Percentiles rank a stretch among this genome's conserved stretches.
phyloP scores from a whole-genome alignment of 1,284 basidiomycete species.

The Cryptococcus floricola region DNA sequence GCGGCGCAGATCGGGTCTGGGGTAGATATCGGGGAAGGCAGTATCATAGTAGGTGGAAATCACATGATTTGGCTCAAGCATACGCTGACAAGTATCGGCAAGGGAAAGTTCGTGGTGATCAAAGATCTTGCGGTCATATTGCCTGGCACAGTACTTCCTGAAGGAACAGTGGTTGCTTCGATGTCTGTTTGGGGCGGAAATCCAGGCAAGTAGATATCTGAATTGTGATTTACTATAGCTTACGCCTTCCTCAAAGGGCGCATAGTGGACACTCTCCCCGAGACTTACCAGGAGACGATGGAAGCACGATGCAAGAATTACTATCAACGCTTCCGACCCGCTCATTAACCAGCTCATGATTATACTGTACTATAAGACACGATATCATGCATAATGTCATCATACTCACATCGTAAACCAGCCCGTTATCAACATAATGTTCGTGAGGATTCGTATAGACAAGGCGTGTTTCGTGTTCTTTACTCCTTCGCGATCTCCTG shows the following conservation, averaged over 20 bases:
- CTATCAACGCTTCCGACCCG: conserved; percentile 62
- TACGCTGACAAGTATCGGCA: background rate
- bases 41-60: conserved; percentile 69
- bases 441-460: background rate
- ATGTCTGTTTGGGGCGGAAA: conserved; percentile 82
- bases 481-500: conserved; percentile 3
- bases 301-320: conserved; percentile 73
- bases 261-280: conserved; percentile 78
- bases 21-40: conserved; percentile 92
- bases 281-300: conserved; percentile 78
- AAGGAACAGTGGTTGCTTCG: conserved; percentile 88
- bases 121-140: conserved; percentile 81
- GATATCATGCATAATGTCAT: conserved; percentile 7
- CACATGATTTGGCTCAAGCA: background rate
- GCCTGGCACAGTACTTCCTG: conserved; percentile 80
- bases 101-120: conserved; percentile 96
- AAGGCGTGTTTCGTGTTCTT: background rate
- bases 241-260: conserved; percentile 55
- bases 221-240: background rate
- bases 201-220: conserved; percentile 60
- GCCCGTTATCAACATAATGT: background rate
- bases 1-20: conserved; percentile 91
- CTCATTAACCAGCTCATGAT: background rate
- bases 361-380: background rate
- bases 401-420: background rate